Percentiles rank a stretch among this genome's conserved stretches.
These are phyloP conservation scores for Alnus rubra DNA, from an alignment of 306 rosid genomes.

Conservation along the genomic window DNA sequence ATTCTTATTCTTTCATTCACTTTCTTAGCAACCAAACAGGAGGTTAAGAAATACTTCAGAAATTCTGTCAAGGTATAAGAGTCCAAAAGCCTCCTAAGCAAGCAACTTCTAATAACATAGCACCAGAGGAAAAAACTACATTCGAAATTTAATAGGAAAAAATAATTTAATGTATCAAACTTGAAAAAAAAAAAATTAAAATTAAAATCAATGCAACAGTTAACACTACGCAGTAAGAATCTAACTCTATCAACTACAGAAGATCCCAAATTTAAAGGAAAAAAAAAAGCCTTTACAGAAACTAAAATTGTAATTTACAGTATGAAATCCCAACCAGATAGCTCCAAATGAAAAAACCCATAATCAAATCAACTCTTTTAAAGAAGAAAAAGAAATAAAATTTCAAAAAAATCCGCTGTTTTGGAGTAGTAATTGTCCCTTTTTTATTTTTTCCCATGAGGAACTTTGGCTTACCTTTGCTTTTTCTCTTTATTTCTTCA, in stretches of 20 bases:
- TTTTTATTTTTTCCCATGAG: neutral
- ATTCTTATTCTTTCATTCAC: neutral
- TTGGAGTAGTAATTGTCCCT: neutral
- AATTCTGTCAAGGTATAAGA: neutral
- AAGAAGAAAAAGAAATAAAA: neutral
- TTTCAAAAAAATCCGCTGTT: neutral
- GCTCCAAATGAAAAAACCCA: slow-evolving; percentile 13
- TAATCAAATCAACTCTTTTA: neutral
- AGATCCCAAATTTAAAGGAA: neutral
- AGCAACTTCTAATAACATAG: neutral
- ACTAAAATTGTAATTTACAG: neutral
- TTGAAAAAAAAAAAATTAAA: neutral
- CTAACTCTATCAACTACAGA: neutral
- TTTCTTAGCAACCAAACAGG: slow-evolving; percentile 27
- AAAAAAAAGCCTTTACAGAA: neutral
- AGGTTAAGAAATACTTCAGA: neutral
- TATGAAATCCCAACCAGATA: neutral
- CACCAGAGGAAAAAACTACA: neutral
- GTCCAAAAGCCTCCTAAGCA: slow-evolving; percentile 5
- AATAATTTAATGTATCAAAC: neutral
- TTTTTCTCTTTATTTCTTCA: slow-evolving; percentile 10
- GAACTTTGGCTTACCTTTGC: slow-evolving; percentile 19
- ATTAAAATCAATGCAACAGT: slow-evolving; percentile 26
- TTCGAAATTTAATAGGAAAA: neutral
- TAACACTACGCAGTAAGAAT: neutral